Evolutionary conservation across 495 filamentous ascomycete species (phyloP).

Genomic region (Talaromyces thailandensis): DNA sequence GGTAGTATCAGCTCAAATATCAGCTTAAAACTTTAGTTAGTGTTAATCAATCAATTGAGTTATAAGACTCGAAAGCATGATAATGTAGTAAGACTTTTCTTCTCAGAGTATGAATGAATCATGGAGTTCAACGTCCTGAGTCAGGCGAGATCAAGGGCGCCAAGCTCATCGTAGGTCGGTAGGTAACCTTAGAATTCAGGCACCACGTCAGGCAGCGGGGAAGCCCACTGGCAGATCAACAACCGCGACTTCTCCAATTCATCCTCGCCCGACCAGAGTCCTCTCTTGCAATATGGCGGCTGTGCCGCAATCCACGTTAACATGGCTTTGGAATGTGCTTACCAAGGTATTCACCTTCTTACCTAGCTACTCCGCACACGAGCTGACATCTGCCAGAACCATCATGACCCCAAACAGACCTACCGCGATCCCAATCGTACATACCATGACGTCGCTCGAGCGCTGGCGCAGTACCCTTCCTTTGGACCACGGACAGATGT

Average conservation of each 20-base stretch:
- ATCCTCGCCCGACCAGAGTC: not conserved
- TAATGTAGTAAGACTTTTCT: not conserved
- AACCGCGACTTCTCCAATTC: not conserved
- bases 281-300: constrained; percentile 47
- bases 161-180: no score
- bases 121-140: not conserved
- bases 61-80: not conserved
- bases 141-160: not conserved
- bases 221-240: not conserved
- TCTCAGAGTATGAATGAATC: not conserved
- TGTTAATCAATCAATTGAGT: not conserved
- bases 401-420: constrained; percentile 80
- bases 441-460: constrained; percentile 82
- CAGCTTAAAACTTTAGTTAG: not conserved
- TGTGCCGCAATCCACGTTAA: constrained; percentile 79
- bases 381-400: constrained; percentile 53
- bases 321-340: constrained; percentile 90
- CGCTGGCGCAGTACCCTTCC: constrained; percentile 71
- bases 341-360: constrained; percentile 51
- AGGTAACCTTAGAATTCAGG: not conserved
- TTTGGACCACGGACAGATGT: constrained; percentile 90
- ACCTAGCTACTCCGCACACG: not conserved
- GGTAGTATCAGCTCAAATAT: not conserved
- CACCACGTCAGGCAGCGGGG: not conserved
- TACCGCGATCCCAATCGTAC: constrained; percentile 87